Evolutionary conservation across 139 green algal species (phyloP).

Genomic region (Trebouxia sp.): DNA sequence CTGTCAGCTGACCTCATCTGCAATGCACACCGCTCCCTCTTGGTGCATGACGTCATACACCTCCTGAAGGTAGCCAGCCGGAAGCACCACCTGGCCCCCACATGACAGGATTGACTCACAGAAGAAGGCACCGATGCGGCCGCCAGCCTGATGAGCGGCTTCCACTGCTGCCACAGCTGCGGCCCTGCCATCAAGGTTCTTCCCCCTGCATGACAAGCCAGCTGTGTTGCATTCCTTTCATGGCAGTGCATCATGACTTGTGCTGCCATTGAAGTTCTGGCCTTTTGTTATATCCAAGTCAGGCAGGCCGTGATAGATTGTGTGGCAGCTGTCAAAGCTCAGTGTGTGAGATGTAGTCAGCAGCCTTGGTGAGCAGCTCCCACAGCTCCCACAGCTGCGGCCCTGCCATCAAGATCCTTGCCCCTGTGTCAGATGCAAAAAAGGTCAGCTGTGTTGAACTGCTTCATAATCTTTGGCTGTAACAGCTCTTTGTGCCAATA

Average conservation of each 20-base stretch:
- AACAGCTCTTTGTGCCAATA: no score
- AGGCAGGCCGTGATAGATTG: no score
- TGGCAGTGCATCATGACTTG: no score
- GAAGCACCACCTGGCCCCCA: slow-evolving; percentile 64
- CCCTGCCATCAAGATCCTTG: slow-evolving; percentile 56
- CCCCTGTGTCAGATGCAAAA: slow-evolving; percentile 54
- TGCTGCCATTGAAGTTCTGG: no score
- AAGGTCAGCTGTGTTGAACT: not conserved
- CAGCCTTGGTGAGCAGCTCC: slow-evolving; percentile 50
- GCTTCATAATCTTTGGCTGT: no score
- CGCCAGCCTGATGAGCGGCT: slow-evolving; percentile 51
- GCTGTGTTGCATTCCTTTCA: not conserved
- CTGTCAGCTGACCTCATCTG: slow-evolving; percentile 58
- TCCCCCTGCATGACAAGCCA: slow-evolving; percentile 40
- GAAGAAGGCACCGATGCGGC: slow-evolving; percentile 58
- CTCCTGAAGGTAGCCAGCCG: slow-evolving; percentile 47
- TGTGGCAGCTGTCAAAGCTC: no score
- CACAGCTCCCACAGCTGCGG: slow-evolving; percentile 51
- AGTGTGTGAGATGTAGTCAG: slow-evolving; percentile 52
- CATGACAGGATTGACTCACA: slow-evolving; percentile 68
- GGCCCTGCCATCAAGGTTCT: slow-evolving; percentile 57
- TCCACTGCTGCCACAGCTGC: slow-evolving; percentile 54
- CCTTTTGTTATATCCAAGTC: no score
- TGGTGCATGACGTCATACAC: slow-evolving; percentile 61
- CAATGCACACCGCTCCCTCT: slow-evolving; percentile 60